Evolutionary conservation across 768 basidiomycete genomes (phyloP), one percentile per base, ranked within the genome.

Genomic region (Lactifluus rugatus): DNA sequence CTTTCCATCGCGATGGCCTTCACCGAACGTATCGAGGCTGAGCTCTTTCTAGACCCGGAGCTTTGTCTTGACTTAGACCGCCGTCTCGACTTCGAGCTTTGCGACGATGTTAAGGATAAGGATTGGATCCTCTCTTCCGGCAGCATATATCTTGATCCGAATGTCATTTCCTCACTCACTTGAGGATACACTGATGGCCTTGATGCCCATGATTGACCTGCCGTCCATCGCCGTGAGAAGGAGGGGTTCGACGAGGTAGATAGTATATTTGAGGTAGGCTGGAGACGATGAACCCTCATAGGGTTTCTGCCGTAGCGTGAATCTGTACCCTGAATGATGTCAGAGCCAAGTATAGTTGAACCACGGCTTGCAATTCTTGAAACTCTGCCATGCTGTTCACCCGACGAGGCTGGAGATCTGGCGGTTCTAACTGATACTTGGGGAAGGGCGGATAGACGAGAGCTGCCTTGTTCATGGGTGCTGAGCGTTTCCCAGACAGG

Each of bases 331-430:
- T 65, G 64, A 11, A 72, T 58, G 57, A 71, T 70, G 56, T 71
- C 71, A 5, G 71, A 70, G 2, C 69, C 68, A 11, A 69, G 60
- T 44, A 67, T 48, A 31, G 60, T 57, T 23, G 64, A 63, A 44
- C 51, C 48, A 41, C 28, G 28, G 28, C 61, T 60, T 5, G 45
- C 36, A 31, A 47, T 51, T 21, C 45, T 53, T 7, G 41, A 39
- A 25, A 49, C 49, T n/a, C 45, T 55, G n/a, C 23, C 19, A 7
- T 39, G 45, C 1, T 34, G 34, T 26, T 61, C 58, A 21, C 5
- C 21, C 13, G 49, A 25, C 39, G 61, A 46, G 16, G 42, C 25
- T 17, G 59, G 14, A 28, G 53, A 26, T 31, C 47, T 16, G 17
- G 21, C 28, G 54, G 37, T 34, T 16, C 28, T 37, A 13, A 57